A percentile compares a stretch with the other conserved stretches of the same genome.
Conservation (phyloP, 2,329 filamentous ascomycete genomes). For the Cladosporium sp. region DNA sequence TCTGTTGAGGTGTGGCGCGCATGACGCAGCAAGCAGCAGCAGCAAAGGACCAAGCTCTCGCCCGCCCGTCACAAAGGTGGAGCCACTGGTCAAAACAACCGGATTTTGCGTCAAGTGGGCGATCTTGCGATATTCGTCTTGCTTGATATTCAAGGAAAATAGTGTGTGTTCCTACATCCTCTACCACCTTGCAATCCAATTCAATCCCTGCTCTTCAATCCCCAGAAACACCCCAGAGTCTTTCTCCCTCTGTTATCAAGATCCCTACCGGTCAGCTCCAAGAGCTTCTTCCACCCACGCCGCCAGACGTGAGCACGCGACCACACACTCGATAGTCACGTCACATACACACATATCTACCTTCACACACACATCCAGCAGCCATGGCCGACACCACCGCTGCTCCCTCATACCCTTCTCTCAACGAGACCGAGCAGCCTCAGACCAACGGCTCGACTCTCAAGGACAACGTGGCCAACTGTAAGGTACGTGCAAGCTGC, state of each 20-base stretch:
- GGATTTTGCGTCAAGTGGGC: no score
- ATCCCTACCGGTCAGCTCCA: not conserved
- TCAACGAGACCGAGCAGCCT: not conserved
- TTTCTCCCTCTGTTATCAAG: not conserved
- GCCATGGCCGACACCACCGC: conserved; percentile 10
- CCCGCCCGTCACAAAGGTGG: no score
- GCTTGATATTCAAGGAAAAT: no score
- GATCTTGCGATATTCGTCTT: no score
- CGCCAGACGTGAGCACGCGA: conserved; percentile 11
- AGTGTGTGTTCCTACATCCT: no score
- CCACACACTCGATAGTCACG: not conserved
- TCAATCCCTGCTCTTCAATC: no score
- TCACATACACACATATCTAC: no score
- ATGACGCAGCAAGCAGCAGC: no score
- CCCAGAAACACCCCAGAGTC: not conserved
- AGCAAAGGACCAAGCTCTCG: no score
- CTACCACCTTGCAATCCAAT: no score
- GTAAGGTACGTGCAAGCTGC: conserved; percentile 8
- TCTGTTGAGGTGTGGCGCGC: no score
- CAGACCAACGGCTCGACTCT: conserved; percentile 1
- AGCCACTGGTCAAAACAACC: no score
- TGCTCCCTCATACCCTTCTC: not conserved
- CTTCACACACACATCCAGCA: not conserved
- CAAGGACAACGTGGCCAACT: conserved; percentile 6
- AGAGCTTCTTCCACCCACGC: not conserved